Conservation (phyloP, 2,329 filamentous ascomycete genomes). For the Teratosphaeria zuluensis region DNA sequence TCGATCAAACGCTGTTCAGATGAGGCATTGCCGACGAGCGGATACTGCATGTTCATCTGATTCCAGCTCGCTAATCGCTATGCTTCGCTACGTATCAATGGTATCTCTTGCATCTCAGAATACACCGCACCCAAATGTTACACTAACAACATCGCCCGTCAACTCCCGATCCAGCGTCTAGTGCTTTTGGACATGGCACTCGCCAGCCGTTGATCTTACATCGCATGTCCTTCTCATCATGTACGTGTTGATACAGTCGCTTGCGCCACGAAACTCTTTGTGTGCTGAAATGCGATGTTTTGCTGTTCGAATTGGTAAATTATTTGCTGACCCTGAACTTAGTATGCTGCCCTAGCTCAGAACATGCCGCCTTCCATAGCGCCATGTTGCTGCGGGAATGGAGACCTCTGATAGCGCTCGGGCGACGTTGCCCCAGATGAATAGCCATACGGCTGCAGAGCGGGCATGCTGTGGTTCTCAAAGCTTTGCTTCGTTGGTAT, state of each 20-base stretch:
- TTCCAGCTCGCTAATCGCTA: background rate
- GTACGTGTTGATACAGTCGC: background rate
- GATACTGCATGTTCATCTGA: background rate
- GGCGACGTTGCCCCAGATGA: constrained; percentile 1
- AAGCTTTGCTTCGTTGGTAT: constrained; percentile 1
- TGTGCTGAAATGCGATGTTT: background rate
- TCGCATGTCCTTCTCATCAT: background rate
- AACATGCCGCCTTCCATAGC: constrained; percentile 9
- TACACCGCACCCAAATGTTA: background rate
- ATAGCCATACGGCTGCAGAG: constrained; percentile 8
- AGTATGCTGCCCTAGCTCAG: background rate
- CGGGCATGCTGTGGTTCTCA: constrained; percentile 9
- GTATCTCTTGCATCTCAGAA: background rate
- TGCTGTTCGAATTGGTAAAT: background rate
- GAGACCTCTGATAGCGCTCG: constrained; percentile 4
- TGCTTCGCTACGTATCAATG: background rate
- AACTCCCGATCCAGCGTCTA: background rate
- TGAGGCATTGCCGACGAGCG: background rate
- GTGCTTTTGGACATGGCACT: background rate
- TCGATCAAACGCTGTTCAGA: background rate
- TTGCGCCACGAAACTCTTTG: background rate
- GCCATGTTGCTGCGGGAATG: constrained; percentile 2
- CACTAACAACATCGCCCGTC: background rate
- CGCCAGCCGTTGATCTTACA: background rate
- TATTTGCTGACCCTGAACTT: background rate